Evolutionary conservation across 1,284 basidiomycete genomes (phyloP), one percentile per base, ranked within the genome.

Genomic region (Gastroboletus turbinatus): DNA sequence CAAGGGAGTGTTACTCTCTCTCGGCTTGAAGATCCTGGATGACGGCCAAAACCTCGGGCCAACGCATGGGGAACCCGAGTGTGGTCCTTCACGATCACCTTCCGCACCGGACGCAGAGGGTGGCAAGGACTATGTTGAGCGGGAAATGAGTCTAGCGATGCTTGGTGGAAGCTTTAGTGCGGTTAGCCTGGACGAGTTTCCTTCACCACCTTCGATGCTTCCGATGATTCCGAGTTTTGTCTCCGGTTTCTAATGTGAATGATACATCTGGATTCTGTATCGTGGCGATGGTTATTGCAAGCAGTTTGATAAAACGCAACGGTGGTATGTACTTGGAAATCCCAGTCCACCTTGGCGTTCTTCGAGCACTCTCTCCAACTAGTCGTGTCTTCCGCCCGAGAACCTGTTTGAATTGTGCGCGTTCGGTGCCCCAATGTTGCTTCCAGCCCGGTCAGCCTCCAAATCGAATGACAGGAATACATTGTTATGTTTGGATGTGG

Each of bases 101-200:
- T 57, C 55, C 9, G 30, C 17, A 17, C 6, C 32, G n/a, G 48
- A 44, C 6, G 44, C n/a, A 21, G 70, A 75, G 7, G 38, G 30
- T 13, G 39, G 40, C 23, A 59, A 51, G 44, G 43, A 45, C 13
- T 27, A 9, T 23, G 19, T 42, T 6, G 77, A 74, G 56, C 68
- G 66, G 14, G 68, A 72, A 62, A n/a, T 66, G 52, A 58, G 53
- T 51, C 60, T 78, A 27, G 61, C 60, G 21, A 74, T 73, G 30
- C 50, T 76, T 23, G 65, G 60, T 25, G 76, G 70, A 17, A 69
- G 62, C 23, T 60, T 69, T n/a, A 79, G 74, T 55, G 74, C 66
- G 33, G 62, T 79, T 30, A 68, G 77, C 55, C 66, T 81, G 48
- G 69, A 72, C 57, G 73, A 78, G 47, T 81, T 80, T 62, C 79